A percentile compares a stretch with the other conserved stretches of the same genome.
phyloP scores from a whole-genome alignment of 495 filamentous ascomycete genomes.

The Usnea hakonensis region DNA sequence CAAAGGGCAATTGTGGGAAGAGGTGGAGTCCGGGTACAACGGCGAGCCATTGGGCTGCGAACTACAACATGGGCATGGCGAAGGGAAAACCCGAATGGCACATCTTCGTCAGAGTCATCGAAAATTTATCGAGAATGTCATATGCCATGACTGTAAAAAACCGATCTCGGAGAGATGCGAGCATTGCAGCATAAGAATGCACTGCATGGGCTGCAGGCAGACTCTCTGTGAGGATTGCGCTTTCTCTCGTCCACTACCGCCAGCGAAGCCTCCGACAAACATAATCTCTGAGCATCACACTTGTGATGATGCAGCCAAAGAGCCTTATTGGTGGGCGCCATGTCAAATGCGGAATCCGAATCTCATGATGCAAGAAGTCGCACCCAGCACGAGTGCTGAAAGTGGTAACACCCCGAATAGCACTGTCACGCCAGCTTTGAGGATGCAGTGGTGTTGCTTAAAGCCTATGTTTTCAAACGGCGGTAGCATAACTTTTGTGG shows the following conservation, averaged over 20 bases:
- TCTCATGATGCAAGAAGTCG: constrained; percentile 50
- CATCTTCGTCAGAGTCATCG: constrained; percentile 49
- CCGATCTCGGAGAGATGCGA: constrained; percentile 51
- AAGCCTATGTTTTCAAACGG: constrained; percentile 55
- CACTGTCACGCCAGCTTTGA: constrained; percentile 36
- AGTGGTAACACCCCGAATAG: constrained; percentile 27
- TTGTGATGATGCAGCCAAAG: constrained; percentile 17
- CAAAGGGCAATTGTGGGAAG: constrained; percentile 52
- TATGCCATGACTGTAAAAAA: constrained; percentile 48
- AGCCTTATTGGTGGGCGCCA: constrained; percentile 53
- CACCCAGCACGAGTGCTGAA: constrained; percentile 19
- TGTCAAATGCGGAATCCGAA: constrained; percentile 46
- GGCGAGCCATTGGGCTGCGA: constrained; percentile 49
- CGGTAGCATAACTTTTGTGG: constrained; percentile 52
- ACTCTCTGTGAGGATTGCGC: constrained; percentile 56
- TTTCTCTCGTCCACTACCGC: constrained; percentile 47
- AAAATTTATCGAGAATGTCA: constrained; percentile 45
- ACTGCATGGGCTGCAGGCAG: constrained; percentile 55
- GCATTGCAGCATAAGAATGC: constrained; percentile 56
- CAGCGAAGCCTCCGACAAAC: constrained; percentile 27
- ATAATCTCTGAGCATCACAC: constrained; percentile 13
- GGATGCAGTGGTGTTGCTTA: constrained; percentile 56
- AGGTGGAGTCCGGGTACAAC: constrained; percentile 45
- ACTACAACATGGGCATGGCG: constrained; percentile 37
- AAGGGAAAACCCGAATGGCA: constrained; percentile 47